Evolutionary conservation across 2,329 filamentous ascomycete species (phyloP), one percentile per base, ranked within the genome.

Genomic region (Sphaerulina musiva): DNA sequence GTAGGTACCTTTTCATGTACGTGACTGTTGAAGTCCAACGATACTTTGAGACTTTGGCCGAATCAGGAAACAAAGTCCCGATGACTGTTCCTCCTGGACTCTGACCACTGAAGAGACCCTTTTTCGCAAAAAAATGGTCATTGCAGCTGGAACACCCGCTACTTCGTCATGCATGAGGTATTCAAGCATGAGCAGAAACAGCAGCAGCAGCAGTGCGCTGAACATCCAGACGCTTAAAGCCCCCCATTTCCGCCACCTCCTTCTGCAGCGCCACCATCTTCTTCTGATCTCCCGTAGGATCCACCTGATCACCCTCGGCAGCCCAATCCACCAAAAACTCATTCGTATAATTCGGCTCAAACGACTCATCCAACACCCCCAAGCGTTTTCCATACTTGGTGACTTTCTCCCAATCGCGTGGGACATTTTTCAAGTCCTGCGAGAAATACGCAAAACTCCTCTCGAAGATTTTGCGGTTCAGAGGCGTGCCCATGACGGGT

Each of bases 391-490:
- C 86, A 66, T 90, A 90, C 59, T 76, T 78, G 44, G 86, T 89
- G 9, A 89, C 87, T 77, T 90, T 89, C 54, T 77, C 71, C 86
- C 86, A 90, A 73, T 90, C 86, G 46, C 87, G 80, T 50, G 70
- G 62, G 5, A 90, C 86, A 61, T 90, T 90, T 79, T 87, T 85
- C 60, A 89, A 67, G 61, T 89, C 85, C 59, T 78, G 78, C 55
- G 82, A 86, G 70, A 89, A 87, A 76, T 89, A 89, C 17, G 86
- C 85, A 64, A 81, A 90, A 63, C 82, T 86, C 56, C 86, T 82
- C 77, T 89, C 85, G 64, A 87, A 89, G 70, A 90, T 89, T 78
- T 89, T 88, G 63, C 81, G 79, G 75, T 89, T 88, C 53, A 89
- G 79, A 1, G 74, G 66, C 0, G 81, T 82, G 42, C 76, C 80